Evolutionary conservation across 495 filamentous ascomycete genomes (phyloP).

Genomic region (Penicillium malachiteum): DNA sequence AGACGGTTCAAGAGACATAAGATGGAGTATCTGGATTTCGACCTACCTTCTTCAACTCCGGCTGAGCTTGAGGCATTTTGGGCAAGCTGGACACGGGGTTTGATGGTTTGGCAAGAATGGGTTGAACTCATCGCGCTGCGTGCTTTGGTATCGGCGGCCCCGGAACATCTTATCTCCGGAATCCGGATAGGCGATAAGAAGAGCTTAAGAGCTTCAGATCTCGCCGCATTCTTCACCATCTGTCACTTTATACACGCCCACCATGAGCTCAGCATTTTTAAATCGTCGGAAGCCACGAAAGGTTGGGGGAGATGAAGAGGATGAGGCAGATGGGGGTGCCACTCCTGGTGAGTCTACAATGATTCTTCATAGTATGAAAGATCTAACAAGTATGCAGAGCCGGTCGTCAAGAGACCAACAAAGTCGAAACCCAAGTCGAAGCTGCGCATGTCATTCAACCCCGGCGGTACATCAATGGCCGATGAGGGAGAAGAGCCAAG

Average conservation of each 20-base stretch:
- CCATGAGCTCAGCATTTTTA: slow-evolving; percentile 64
- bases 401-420: slow-evolving; percentile 44
- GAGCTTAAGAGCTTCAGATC: slow-evolving; percentile 9
- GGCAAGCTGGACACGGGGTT: slow-evolving; percentile 22
- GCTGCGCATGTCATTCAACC: slow-evolving; percentile 72
- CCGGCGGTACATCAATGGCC: slow-evolving; percentile 54
- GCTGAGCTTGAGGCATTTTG: slow-evolving; percentile 97
- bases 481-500: slow-evolving; percentile 55
- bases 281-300: slow-evolving; percentile 72
- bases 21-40: not conserved
- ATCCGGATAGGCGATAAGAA: slow-evolving; percentile 30
- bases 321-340: slow-evolving; percentile 48
- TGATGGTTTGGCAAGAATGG: slow-evolving; percentile 11
- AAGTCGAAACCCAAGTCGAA: slow-evolving; percentile 67
- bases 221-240: slow-evolving; percentile 4
- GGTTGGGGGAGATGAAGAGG: slow-evolving; percentile 67
- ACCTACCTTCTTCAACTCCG: slow-evolving; percentile 93
- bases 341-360: slow-evolving; percentile 26
- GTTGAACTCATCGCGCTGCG: slow-evolving; percentile 9
- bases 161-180: slow-evolving; percentile 38
- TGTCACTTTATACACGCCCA: slow-evolving; percentile 7
- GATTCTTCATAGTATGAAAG: not conserved
- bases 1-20: not conserved
- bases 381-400: slow-evolving; percentile 30
- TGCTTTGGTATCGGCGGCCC: slow-evolving; percentile 26